Conservation (phyloP, 352 stramenopile species). For the Phytophthora citricola region DNA sequence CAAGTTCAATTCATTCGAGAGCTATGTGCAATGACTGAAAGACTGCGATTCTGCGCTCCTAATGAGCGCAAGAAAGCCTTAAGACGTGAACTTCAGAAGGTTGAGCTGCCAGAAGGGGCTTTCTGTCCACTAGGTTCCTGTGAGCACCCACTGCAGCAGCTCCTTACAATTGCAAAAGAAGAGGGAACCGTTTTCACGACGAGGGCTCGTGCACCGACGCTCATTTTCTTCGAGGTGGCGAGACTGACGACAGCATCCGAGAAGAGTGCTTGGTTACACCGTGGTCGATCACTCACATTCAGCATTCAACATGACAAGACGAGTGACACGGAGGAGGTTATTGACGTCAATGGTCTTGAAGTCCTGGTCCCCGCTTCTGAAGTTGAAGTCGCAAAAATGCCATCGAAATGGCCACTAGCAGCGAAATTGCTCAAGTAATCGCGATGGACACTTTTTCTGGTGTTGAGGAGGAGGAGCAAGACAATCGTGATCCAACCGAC, state of each 20-base stretch:
- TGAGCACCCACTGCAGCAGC: conserved; percentile 63
- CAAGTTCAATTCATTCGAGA: conserved; percentile 79
- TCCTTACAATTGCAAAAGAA: conserved; percentile 66
- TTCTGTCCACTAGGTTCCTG: conserved; percentile 79
- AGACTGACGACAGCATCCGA: conserved; percentile 41
- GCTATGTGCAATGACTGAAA: conserved; percentile 80
- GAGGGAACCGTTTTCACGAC: conserved; percentile 91
- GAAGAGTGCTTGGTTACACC: conserved; percentile 66
- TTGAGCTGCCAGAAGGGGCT: conserved; percentile 61
- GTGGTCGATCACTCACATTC: conserved; percentile 49
- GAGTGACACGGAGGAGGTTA: conserved; percentile 26
- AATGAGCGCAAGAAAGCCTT: conserved; percentile 70
- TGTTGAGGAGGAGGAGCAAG: conserved; percentile 49
- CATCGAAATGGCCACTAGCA: conserved; percentile 79
- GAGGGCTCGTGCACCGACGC: conserved; percentile 77
- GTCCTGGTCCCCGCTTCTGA: conserved; percentile 18
- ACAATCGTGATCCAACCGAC: conserved; percentile 29
- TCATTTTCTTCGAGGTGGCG: conserved; percentile 89
- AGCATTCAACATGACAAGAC: conserved; percentile 39
- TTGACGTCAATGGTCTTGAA: conserved; percentile 24
- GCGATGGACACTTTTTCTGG: conserved; percentile 55
- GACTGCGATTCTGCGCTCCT: conserved; percentile 61
- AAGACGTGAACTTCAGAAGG: conserved; percentile 59
- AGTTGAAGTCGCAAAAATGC: conserved; percentile 51
- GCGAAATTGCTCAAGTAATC: conserved; percentile 75